Evolutionary conservation across 345 rosid genomes (phyloP).

Genomic region (Erysimum cheiranthoides): DNA sequence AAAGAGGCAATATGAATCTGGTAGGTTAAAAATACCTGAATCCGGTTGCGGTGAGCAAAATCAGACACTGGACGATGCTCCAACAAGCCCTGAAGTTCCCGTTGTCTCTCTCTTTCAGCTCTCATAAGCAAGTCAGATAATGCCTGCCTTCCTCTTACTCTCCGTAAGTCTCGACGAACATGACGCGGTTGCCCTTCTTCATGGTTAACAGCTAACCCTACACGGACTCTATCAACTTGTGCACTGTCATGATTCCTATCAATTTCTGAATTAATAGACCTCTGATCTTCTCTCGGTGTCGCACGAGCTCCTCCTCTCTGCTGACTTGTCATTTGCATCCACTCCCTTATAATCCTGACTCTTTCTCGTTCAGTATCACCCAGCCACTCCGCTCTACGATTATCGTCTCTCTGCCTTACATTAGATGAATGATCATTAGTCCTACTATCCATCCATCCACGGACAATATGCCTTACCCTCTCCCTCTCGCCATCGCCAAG

Average conservation of each 20-base stretch:
- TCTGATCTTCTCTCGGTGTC: constrained; percentile 67
- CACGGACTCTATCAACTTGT: constrained; percentile 60
- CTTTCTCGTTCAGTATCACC: constrained; percentile 98
- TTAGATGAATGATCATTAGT: constrained; percentile 69
- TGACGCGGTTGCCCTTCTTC: constrained; percentile 85
- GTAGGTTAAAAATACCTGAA: constrained; percentile 67
- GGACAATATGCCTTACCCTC: constrained; percentile 91
- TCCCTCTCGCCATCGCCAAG: constrained; percentile 94
- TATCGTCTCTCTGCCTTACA: constrained; percentile 64
- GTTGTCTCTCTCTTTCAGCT: constrained; percentile 87
- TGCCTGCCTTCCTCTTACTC: constrained; percentile 96
- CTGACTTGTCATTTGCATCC: constrained; percentile 98
- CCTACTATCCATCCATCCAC: constrained; percentile 95
- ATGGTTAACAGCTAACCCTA: constrained; percentile 58
- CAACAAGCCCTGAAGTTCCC: constrained; percentile 86
- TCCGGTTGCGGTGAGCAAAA: constrained; percentile 98
- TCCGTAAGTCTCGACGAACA: constrained; percentile 70
- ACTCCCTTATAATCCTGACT: constrained; percentile 94
- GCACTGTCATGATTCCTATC: constrained; percentile 45
- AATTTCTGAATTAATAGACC: constrained; percentile 41
- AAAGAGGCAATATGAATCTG: constrained; percentile 9
- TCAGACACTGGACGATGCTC: constrained; percentile 99
- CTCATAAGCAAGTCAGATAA: constrained; percentile 83
- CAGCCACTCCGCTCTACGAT: constrained; percentile 88
- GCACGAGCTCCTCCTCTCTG: constrained; percentile 72